Percentiles rank a stretch among this genome's conserved stretches.
Conservation (phyloP, 1,139 yeast genomes). For the Sugiyamaella xylanicola region DNA sequence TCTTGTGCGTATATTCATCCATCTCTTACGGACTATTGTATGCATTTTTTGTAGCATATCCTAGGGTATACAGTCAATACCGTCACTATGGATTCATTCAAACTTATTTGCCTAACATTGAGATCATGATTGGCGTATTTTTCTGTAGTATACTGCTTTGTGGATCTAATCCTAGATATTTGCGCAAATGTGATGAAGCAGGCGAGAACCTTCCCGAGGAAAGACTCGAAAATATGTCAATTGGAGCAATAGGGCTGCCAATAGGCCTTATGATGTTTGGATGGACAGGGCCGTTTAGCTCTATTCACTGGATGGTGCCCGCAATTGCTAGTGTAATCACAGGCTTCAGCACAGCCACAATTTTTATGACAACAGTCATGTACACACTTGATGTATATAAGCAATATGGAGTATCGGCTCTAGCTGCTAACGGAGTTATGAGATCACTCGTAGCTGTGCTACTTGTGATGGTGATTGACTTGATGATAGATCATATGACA, state of each 20-base stretch:
- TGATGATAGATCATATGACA: slow-evolving; percentile 21
- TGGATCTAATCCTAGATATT: slow-evolving; percentile 15
- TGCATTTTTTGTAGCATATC: slow-evolving; percentile 20
- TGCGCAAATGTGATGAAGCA: slow-evolving; percentile 17
- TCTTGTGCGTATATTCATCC: slow-evolving; percentile 21
- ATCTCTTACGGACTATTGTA: slow-evolving; percentile 19
- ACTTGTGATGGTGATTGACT: slow-evolving; percentile 18
- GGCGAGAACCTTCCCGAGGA: slow-evolving; percentile 16
- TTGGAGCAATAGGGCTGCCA: slow-evolving; percentile 57
- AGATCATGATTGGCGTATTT: slow-evolving; percentile 18
- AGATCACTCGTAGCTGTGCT: slow-evolving; percentile 42
- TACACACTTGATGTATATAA: slow-evolving; percentile 75
- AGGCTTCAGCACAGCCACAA: slow-evolving; percentile 70
- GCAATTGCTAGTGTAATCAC: slow-evolving; percentile 72
- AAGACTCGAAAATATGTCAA: slow-evolving; percentile 23
- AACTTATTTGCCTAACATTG: slow-evolving; percentile 16
- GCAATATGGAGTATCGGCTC: slow-evolving; percentile 61
- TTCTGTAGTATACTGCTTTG: slow-evolving; percentile 7
- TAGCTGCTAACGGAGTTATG: slow-evolving; percentile 55
- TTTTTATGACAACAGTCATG: slow-evolving; percentile 68
- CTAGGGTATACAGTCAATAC: slow-evolving; percentile 15
- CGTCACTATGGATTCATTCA: slow-evolving; percentile 18
- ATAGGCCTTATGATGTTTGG: slow-evolving; percentile 46
- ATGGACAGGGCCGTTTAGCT: slow-evolving; percentile 52
- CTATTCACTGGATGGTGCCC: slow-evolving; percentile 78